Conservation (phyloP, 306 rosid genomes). For the Glycine latifolia region DNA sequence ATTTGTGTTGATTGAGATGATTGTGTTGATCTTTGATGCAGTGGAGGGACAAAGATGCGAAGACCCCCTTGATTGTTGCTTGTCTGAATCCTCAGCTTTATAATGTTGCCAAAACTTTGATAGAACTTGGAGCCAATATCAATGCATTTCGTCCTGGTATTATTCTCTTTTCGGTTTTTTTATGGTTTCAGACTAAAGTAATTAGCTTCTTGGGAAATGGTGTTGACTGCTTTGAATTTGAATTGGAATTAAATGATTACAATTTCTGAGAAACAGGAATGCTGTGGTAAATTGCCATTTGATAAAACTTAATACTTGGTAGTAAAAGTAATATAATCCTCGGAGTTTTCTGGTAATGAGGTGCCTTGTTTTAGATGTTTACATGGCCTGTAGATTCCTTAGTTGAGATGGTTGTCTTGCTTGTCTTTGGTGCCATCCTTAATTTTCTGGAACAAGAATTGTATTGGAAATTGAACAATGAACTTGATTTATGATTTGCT, state of each 20-base stretch:
- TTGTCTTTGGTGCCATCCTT: constrained; percentile 28
- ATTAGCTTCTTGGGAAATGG: constrained; percentile 11
- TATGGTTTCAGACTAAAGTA: constrained; percentile 4
- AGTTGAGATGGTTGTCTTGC: constrained; percentile 38
- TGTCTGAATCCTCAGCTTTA: constrained; percentile 77
- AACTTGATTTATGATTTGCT: constrained; percentile 32
- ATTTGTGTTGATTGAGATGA: constrained; percentile 21
- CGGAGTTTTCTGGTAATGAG: background rate
- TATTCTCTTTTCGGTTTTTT: background rate
- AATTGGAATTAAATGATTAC: constrained; percentile 22
- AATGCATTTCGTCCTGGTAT: constrained; percentile 92
- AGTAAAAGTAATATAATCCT: background rate
- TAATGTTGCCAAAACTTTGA: constrained; percentile 74
- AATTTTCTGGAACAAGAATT: background rate
- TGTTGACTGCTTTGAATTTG: constrained; percentile 6
- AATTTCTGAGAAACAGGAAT: constrained; percentile 15
- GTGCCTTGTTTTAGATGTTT: constrained; percentile 36
- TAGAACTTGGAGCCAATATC: constrained; percentile 93
- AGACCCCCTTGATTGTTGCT: constrained; percentile 89
- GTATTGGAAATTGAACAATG: constrained; percentile 24
- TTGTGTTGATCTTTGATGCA: constrained; percentile 50
- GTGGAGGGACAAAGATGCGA: constrained; percentile 83
- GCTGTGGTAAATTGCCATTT: background rate
- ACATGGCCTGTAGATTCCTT: constrained; percentile 18
- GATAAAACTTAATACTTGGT: background rate